A percentile compares a stretch with the other conserved stretches of the same genome.
Conservation (phyloP, 2,329 filamentous ascomycete genomes). For the Cyphellophora attinorum region DNA sequence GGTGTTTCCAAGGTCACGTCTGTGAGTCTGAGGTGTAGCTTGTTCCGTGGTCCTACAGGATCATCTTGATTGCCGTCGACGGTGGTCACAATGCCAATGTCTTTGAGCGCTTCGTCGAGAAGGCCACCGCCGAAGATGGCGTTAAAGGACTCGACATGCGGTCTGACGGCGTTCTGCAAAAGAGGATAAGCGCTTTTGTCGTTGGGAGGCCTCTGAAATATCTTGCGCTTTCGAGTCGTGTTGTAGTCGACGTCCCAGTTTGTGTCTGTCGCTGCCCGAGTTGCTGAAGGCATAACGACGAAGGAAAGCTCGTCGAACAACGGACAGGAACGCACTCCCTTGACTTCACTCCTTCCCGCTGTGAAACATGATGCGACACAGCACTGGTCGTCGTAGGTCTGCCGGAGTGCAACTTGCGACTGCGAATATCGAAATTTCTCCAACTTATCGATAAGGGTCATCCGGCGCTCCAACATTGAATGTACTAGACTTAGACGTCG, state of each 20-base stretch:
- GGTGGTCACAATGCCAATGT: conserved; percentile 83
- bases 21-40: conserved; percentile 66
- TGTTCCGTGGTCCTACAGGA: conserved; percentile 44
- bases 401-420: too few species aligned
- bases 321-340: too few species aligned
- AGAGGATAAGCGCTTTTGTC: conserved; percentile 83
- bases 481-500: too few species aligned
- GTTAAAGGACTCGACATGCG: conserved; percentile 95
- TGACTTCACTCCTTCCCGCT: too few species aligned
- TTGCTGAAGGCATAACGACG: too few species aligned
- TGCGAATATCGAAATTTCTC: too few species aligned
- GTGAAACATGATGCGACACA: too few species aligned
- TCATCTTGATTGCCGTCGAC: conserved; percentile 60
- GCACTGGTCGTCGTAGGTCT: too few species aligned
- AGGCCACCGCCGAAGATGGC: conserved; percentile 69
- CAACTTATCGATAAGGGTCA: too few species aligned
- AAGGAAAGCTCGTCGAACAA: too few species aligned
- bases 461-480: too few species aligned
- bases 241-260: conserved; percentile 81
- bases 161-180: conserved; percentile 74
- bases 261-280: too few species aligned
- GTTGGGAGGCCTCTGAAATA: conserved; percentile 80
- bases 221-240: conserved; percentile 72
- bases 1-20: conserved; percentile 77
- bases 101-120: conserved; percentile 65